phyloP scores from a whole-genome alignment of 495 filamentous ascomycete species.

The Entonaema liquescens region DNA sequence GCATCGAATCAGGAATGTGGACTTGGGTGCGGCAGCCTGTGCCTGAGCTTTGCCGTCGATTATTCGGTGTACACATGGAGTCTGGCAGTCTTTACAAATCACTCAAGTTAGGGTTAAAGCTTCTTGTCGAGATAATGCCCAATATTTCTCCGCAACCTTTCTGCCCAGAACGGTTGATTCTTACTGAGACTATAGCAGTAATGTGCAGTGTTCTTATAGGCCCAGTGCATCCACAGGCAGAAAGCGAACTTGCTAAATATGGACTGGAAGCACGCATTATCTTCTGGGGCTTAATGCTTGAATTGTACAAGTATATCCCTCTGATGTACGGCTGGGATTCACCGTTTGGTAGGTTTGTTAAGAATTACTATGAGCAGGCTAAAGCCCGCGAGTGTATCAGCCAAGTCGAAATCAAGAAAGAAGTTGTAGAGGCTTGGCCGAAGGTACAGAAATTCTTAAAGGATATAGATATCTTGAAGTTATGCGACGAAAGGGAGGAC shows the following conservation, averaged over 20 bases:
- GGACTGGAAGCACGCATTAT: background rate
- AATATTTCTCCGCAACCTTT: background rate
- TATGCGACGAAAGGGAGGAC: background rate
- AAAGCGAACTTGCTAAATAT: background rate
- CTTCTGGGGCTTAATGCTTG: background rate
- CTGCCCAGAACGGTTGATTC: background rate
- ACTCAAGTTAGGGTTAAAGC: background rate
- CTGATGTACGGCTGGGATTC: background rate
- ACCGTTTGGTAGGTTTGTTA: background rate
- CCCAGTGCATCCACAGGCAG: background rate
- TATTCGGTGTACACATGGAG: background rate
- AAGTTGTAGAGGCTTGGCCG: background rate
- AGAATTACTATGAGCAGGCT: background rate
- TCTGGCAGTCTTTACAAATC: background rate
- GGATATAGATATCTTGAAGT: background rate
- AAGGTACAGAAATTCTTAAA: background rate
- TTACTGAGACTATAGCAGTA: background rate
- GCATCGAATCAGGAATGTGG: constrained; percentile 1
- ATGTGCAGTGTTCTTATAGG: background rate
- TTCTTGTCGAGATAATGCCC: background rate
- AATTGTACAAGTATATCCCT: background rate
- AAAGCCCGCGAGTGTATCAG: background rate
- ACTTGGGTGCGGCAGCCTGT: background rate
- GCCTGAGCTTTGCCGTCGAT: background rate
- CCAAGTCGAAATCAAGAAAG: background rate